Base-by-base conservation (phyloP, 208 protist genomes). In the Herpetomonas tarakana region DNA sequence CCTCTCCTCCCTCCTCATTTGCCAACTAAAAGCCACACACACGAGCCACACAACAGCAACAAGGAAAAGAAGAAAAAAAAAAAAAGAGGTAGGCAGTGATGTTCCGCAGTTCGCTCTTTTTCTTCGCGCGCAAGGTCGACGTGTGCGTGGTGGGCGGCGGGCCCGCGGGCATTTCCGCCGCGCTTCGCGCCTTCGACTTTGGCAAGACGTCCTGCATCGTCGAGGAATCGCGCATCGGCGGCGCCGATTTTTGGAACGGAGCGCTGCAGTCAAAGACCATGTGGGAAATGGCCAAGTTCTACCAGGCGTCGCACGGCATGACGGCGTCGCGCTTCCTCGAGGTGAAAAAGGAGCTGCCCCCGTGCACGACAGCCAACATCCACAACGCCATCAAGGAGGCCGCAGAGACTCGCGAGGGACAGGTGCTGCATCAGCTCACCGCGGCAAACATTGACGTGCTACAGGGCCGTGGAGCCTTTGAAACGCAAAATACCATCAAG, bases 211-310 rank as follows among this genome's bases (percentile, higher is more conserved):
- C 81, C 1, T 93, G 86, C 70, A 81, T 97, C 29, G 66, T 97
- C 38, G 88, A 97, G 66, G 54, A 68, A 9, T 59, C 65, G 18
- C 62, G 80, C 16, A 87, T 97, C 46, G 91, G 91, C 19, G 91
- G 91, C 26, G 88, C 86, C 1, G 88, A 93, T 63, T 77, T 97
- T 65, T 94, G 88, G 86, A 89, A 97, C 64, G 91, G 91, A 2
- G 84, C 91, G 7, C 59, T 97, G 44, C 84, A 94, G 52, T 93
- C 86, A 3, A 97, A 97, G 46, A 95, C 86, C 6, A 61, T 95
- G 21, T 97, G 91, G 88, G 86, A 97, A 71, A 91, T 97, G 86
- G 73, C 91, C 2, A 93, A 94, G 50, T 91, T 92, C 51, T 72
- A 78, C 22, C 72, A 75, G 18, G 62, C 86, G 22, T 69, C 87